phyloP scores from a whole-genome alignment of 805 yeast genomes.

The Myxozyma vanderwaltii region DNA sequence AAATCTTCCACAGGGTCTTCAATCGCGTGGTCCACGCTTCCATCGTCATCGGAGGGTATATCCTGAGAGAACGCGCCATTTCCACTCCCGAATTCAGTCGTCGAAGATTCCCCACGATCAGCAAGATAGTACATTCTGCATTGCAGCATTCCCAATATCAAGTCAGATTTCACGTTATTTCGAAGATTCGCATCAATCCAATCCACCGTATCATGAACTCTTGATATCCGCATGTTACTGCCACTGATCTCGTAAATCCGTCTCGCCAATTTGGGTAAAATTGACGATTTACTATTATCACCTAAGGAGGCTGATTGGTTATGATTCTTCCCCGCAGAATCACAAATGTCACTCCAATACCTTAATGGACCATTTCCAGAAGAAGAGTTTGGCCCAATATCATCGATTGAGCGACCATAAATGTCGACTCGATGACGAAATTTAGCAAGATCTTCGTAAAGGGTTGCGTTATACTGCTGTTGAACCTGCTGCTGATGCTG shows the following conservation, averaged over 20 bases:
- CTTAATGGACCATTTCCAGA: constrained; percentile 5
- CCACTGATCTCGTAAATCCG: constrained; percentile 23
- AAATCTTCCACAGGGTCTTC: constrained; percentile 7
- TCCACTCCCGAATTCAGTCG: not conserved
- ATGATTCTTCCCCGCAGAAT: not conserved
- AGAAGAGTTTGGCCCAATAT: not conserved
- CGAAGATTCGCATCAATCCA: constrained; percentile 28
- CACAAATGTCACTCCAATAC: constrained; percentile 27
- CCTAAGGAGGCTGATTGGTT: not conserved
- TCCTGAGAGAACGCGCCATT: not conserved
- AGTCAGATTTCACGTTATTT: constrained; percentile 10
- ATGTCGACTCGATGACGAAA: constrained; percentile 24
- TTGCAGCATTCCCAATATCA: constrained; percentile 22
- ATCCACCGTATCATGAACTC: constrained; percentile 21
- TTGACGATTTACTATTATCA: constrained; percentile 1
- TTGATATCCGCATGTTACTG: constrained; percentile 4
- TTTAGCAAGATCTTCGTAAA: constrained; percentile 27
- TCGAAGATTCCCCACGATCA: constrained; percentile 2
- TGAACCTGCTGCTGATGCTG: constrained; percentile 3
- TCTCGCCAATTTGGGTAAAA: constrained; percentile 26
- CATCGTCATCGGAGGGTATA: not conserved
- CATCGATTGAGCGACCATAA: constrained; percentile 18
- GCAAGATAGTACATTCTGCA: constrained; percentile 22
- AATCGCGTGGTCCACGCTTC: constrained; percentile 2
- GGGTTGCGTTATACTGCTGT: constrained; percentile 14